Conservation (phyloP, 179 eudicot genomes). For the Spinacia oleracea region DNA sequence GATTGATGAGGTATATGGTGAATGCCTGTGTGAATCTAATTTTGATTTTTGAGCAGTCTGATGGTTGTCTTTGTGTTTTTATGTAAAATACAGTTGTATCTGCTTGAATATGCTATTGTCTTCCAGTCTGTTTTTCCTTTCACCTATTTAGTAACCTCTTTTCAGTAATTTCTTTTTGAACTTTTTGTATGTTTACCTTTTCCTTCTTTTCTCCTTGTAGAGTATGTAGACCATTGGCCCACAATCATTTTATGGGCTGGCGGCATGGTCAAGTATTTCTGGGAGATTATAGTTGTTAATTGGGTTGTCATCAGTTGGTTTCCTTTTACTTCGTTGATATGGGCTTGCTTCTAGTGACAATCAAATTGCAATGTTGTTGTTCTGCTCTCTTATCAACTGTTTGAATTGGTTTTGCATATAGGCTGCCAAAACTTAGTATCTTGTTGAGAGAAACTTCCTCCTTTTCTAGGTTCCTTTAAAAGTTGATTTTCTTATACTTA, state of each 20-base stretch:
- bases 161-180: neutral
- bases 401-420: neutral
- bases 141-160: neutral
- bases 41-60: conserved; percentile 3
- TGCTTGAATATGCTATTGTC: neutral
- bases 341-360: neutral
- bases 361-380: too few relatives aligned
- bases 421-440: neutral
- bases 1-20: conserved; percentile 67
- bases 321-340: neutral
- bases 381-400: neutral
- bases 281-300: neutral
- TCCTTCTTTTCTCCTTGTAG: neutral
- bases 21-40: neutral
- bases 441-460: neutral
- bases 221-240: too few relatives aligned
- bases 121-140: neutral
- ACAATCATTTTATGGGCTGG: neutral
- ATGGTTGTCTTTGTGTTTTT: conserved; percentile 13
- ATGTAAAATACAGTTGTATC: neutral
- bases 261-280: neutral
- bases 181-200: neutral
- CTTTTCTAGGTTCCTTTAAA: neutral
- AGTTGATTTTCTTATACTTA: neutral
- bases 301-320: neutral